Conservation (phyloP, 2,329 filamentous ascomycete genomes). For the Aulographum hederae region DNA sequence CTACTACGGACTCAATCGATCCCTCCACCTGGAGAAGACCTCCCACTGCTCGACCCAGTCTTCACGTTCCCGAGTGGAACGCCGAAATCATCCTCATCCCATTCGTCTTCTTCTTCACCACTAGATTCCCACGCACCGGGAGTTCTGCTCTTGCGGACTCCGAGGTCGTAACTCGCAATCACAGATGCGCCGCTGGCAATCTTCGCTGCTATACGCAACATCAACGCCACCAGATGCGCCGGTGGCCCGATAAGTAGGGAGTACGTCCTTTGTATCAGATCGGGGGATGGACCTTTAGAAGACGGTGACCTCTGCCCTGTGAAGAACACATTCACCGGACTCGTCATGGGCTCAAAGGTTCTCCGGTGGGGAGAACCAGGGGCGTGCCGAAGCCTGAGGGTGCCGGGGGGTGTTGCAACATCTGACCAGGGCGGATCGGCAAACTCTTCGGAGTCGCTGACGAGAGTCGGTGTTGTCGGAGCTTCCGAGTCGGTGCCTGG, state of each 20-base stretch:
- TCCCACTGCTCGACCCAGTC: too few relatives aligned
- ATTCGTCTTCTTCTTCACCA: slow-evolving; percentile 30
- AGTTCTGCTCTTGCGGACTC: slow-evolving; percentile 12
- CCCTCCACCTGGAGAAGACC: too few relatives aligned
- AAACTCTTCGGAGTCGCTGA: slow-evolving; percentile 20
- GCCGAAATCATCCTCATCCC: slow-evolving; percentile 40
- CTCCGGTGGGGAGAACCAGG: too few relatives aligned
- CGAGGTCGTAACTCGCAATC: slow-evolving; percentile 16
- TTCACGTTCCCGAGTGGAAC: slow-evolving; percentile 20
- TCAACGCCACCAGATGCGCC: slow-evolving; percentile 55
- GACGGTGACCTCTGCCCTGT: slow-evolving; percentile 1
- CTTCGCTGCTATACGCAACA: slow-evolving; percentile 63
- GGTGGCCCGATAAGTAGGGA: slow-evolving; percentile 68
- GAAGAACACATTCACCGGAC: too few relatives aligned
- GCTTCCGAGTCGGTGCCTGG: slow-evolving; percentile 7
- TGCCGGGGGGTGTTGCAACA: slow-evolving; percentile 20
- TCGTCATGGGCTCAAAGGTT: too few relatives aligned
- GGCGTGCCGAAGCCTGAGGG: slow-evolving; percentile 17
- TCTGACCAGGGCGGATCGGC: slow-evolving; percentile 12
- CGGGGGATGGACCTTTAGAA: too few relatives aligned
- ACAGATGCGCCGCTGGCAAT: slow-evolving; percentile 35
- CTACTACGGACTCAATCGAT: too few relatives aligned
- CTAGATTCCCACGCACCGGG: slow-evolving; percentile 39
- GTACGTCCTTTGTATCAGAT: slow-evolving; percentile 59
- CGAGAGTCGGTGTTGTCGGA: slow-evolving; percentile 26